Conservation (phyloP, 371 early-diverging fungal species). For the Umbelopsis sp. region DNA sequence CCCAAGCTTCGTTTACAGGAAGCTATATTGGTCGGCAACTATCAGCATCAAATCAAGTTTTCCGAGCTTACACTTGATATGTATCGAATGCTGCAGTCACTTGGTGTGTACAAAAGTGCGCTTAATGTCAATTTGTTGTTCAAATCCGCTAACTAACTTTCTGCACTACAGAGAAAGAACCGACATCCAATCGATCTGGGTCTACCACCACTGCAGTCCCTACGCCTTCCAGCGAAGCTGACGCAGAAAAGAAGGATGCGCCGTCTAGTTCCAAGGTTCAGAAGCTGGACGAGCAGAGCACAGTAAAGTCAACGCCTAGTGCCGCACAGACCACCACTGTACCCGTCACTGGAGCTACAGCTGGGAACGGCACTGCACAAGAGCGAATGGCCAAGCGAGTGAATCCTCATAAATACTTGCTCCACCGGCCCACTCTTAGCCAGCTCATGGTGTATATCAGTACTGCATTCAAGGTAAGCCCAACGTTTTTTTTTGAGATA, state of each 20-base stretch:
- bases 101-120: slow-evolving; percentile 52
- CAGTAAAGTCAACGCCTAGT: slow-evolving; percentile 4
- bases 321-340: slow-evolving; percentile 2
- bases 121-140: slow-evolving; percentile 21
- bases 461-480: slow-evolving; percentile 81
- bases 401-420: slow-evolving; percentile 94
- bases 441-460: slow-evolving; percentile 87
- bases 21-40: slow-evolving; percentile 92
- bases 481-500: neutral
- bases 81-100: slow-evolving; percentile 91
- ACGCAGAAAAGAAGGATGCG: slow-evolving; percentile 20
- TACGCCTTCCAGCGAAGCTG: neutral
- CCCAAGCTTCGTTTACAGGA: slow-evolving; percentile 77
- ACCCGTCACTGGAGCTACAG: neutral
- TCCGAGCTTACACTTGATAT: slow-evolving; percentile 95
- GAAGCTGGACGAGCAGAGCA: slow-evolving; percentile 2
- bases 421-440: slow-evolving; percentile 87
- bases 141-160: neutral
- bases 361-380: slow-evolving; percentile 1
- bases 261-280: slow-evolving; percentile 1
- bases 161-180: slow-evolving; percentile 9
- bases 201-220: neutral
- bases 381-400: slow-evolving; percentile 40
- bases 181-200: slow-evolving; percentile 1
- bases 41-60: slow-evolving; percentile 91